A percentile compares a stretch with the other conserved stretches of the same genome.
Conservation (phyloP, 345 rosid species). For the Raphanus sativus region DNA sequence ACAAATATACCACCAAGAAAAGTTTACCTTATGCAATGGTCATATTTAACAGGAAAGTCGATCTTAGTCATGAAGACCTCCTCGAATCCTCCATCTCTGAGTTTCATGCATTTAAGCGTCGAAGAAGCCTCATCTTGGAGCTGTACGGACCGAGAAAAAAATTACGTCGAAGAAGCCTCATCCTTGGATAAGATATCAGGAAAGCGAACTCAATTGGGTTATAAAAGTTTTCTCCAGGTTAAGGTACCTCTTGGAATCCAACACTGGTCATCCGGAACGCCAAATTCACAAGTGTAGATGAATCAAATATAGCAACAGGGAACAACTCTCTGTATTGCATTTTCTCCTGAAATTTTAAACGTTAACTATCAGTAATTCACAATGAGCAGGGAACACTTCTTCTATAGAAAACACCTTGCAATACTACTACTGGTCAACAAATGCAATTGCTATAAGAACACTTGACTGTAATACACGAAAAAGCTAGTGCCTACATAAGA, state of each 20-base stretch:
- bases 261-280: constrained; percentile 64
- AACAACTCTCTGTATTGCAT: constrained; percentile 48
- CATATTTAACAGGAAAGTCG: constrained; percentile 79
- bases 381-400: not conserved
- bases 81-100: constrained; percentile 76
- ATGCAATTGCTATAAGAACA: not conserved
- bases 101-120: constrained; percentile 66
- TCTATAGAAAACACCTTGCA: not conserved
- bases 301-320: constrained; percentile 66
- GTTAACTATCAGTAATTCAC: constrained; percentile 15
- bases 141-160: constrained; percentile 35
- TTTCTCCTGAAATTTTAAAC: constrained; percentile 55
- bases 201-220: not conserved
- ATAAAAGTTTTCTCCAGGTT: constrained; percentile 6
- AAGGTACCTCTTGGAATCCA: constrained; percentile 72
- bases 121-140: constrained; percentile 76
- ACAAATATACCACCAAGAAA: not conserved
- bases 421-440: not conserved
- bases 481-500: not conserved
- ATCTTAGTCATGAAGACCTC: constrained; percentile 70
- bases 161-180: constrained; percentile 8
- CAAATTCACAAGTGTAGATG: constrained; percentile 56
- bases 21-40: constrained; percentile 69
- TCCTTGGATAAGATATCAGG: not conserved
- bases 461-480: not conserved